Conservation (phyloP, 768 basidiomycete species). For the Collybiopsis luxurians region DNA sequence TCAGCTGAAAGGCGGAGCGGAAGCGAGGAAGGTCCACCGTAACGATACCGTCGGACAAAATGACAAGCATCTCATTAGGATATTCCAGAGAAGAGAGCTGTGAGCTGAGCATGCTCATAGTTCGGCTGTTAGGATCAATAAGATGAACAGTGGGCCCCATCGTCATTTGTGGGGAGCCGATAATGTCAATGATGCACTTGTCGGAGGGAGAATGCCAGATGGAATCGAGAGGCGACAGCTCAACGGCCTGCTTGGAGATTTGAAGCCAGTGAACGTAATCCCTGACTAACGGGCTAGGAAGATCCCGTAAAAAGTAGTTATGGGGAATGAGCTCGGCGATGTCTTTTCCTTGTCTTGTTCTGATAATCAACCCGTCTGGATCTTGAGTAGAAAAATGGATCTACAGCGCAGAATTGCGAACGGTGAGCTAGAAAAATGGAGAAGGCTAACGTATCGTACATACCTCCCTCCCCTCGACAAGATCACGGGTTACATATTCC, state of each 20-base stretch:
- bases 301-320: conserved; percentile 17
- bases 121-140: conserved; percentile 23
- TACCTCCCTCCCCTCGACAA: conserved; percentile 20
- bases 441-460: background rate
- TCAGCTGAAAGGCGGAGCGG: conserved; percentile 27
- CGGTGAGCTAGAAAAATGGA: background rate
- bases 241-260: conserved; percentile 17
- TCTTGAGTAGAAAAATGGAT: conserved; percentile 24
- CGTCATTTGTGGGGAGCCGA: background rate
- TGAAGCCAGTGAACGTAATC: conserved; percentile 29
- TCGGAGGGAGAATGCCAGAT: conserved; percentile 18
- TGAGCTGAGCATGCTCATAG: conserved; percentile 24
- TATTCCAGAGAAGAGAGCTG: conserved; percentile 22
- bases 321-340: conserved; percentile 35
- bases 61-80: conserved; percentile 20
- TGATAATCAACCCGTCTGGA: conserved; percentile 24
- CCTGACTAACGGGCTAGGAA: conserved; percentile 20
- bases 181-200: conserved; percentile 23
- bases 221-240: conserved; percentile 22
- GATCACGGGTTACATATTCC: conserved; percentile 23
- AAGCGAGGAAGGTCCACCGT: conserved; percentile 26
- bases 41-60: background rate
- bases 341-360: conserved; percentile 3
- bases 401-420: conserved; percentile 14
- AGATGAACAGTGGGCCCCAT: conserved; percentile 12